Percentiles rank a stretch among this genome's conserved stretches.
These are phyloP conservation scores for Rhodotorula sp. DNA, from an alignment of 1,284 basidiomycete genomes.

Conservation along the genomic window DNA sequence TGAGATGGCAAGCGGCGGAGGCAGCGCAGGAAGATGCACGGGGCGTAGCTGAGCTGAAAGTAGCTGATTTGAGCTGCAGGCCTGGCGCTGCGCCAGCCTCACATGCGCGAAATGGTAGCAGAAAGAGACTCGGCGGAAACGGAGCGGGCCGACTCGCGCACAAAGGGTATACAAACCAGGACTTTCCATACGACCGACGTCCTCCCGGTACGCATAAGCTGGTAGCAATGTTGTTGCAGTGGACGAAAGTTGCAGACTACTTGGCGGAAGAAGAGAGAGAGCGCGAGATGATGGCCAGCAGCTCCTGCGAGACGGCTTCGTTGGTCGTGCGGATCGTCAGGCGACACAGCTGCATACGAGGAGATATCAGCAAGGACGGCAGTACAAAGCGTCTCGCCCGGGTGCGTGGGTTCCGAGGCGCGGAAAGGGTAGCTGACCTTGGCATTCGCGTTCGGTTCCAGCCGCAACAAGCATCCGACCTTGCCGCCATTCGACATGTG, in stretches of 20 bases:
- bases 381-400: too few species aligned
- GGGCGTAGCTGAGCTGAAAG: too few species aligned
- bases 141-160: too few species aligned
- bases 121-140: too few species aligned
- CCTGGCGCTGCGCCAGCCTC: too few species aligned
- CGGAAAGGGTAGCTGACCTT: constrained; percentile 60
- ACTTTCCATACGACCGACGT: too few species aligned
- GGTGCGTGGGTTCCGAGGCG: not conserved
- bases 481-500: constrained; percentile 85
- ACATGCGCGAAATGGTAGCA: too few species aligned
- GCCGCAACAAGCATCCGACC: constrained; percentile 86
- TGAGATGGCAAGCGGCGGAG: too few species aligned
- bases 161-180: too few species aligned
- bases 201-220: too few species aligned
- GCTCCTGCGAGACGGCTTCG: constrained; percentile 79
- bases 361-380: not conserved
- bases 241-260: not conserved
- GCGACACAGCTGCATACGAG: constrained; percentile 70
- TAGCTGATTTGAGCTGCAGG: too few species aligned
- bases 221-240: not conserved
- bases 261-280: constrained; percentile 12
- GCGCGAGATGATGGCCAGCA: constrained; percentile 55
- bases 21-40: too few species aligned
- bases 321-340: constrained; percentile 94
- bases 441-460: constrained; percentile 93